Evolutionary conservation across 2,329 filamentous ascomycete species (phyloP), one percentile per base, ranked within the genome.

Genomic region (Hypoxylon sp.): DNA sequence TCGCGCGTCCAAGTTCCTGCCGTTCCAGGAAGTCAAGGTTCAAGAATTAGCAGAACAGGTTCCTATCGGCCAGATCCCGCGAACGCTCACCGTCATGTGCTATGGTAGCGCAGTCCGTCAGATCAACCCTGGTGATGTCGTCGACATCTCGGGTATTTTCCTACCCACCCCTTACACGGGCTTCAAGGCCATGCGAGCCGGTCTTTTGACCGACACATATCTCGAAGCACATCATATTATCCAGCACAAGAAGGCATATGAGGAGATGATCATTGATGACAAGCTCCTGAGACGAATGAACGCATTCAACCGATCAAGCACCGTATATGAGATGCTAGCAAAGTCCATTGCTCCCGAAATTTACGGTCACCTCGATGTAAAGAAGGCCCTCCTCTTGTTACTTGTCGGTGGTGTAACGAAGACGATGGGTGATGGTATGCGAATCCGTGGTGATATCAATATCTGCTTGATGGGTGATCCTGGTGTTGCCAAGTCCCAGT

Each of bases 1-100:
- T n/a, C 89, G 96, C 75, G 96, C 95, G 0, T 98, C 94, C 57
- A 99, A 98, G 77, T 99, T 98, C 78, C 83, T 97, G 76, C 94
- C 96, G 3, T 99, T 99, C 84, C 96, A 99, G 81, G 96, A 99
- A 81, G 90, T 98, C 81, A 98, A 98, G 84, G 94, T 99, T 63
- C 96, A 99, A 81, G 96, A 99, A 79, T 93, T 98, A 90, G 94
- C 96, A n/a, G 96, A 99, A 79, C 96, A 99, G 80, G 96, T 99
- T 0, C 96, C 96, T 6, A 97, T 99, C 71, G 96, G 96, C 55
- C 96, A 99, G 79, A 99, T 99, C 75, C 96, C 96, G 33, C 90
- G 96, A 66, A 94, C 94, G 63, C 84, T 99, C 70, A 98, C 95
- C 0, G 84, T 99, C 22, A 88, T 97, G 75, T 97, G 94, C 80